Evolutionary conservation across 805 yeast species (phyloP).

Genomic region (Ogataea paraovalis): DNA sequence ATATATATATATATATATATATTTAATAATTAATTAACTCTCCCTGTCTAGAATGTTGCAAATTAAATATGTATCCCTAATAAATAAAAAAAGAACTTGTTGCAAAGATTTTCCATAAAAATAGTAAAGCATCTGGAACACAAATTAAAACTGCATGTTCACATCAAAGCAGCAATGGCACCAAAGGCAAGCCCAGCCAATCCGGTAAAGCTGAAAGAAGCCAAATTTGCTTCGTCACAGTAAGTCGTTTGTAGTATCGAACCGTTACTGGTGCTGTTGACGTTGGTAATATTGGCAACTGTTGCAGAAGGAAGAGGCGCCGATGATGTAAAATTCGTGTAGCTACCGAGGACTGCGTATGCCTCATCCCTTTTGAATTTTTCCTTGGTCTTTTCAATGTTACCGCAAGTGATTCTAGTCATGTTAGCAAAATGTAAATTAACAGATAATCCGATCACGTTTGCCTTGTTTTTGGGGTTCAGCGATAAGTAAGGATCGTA

Average conservation of each 20-base stretch:
- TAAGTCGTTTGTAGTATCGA: slow-evolving; percentile 18
- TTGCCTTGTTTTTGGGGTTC: slow-evolving; percentile 51
- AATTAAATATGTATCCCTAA: not conserved
- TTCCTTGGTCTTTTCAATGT: slow-evolving; percentile 38
- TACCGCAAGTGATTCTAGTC: slow-evolving; percentile 61
- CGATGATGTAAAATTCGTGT: not conserved
- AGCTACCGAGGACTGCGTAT: slow-evolving; percentile 7
- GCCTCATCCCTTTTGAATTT: slow-evolving; percentile 24
- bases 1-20: too few relatives aligned
- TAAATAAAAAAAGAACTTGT: not conserved
- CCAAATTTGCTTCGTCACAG: slow-evolving; percentile 19
- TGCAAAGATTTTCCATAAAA: not conserved
- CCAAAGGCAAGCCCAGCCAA: slow-evolving; percentile 22
- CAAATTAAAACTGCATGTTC: not conserved
- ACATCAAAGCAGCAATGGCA: slow-evolving; percentile 23
- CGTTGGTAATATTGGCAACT: not conserved
- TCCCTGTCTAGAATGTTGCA: too few relatives aligned
- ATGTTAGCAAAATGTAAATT: slow-evolving; percentile 53
- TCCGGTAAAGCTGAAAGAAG: slow-evolving; percentile 11
- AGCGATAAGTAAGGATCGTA: slow-evolving; percentile 64
- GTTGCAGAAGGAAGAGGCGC: not conserved
- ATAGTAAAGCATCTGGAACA: not conserved
- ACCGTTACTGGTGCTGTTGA: slow-evolving; percentile 4
- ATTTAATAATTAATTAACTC: too few relatives aligned
- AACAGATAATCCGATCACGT: slow-evolving; percentile 54